Base-by-base conservation (phyloP, 192 early-diverging fungal species). In the Coemansia sp. region DNA sequence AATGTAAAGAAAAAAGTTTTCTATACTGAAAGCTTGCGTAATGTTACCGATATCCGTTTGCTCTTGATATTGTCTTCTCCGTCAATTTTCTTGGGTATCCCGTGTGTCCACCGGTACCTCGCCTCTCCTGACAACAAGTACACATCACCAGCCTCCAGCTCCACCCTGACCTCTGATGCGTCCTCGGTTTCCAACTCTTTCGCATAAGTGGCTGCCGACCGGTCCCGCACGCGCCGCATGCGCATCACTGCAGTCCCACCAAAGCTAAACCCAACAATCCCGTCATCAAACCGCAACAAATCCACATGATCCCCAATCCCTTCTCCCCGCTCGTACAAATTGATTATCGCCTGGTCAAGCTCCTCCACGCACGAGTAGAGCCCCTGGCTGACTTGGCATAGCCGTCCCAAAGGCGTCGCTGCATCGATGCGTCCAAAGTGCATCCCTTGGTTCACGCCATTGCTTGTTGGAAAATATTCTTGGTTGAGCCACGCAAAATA, bases 301-400 rank as follows among this genome's bases (percentile, higher is more conserved):
- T 86, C 85, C 4, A 83, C 60, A 40, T 86, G 85, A 32, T 76
- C 69, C 27, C 57, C 64, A 19, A 86, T 81, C 0, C 85, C 85
- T 41, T 83, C 70, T n/a, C 80, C 82, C 7, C 68, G 41, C 22
- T 58, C 56, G 56, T 86, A 86, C 35, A 74, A 54, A 56, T 86
- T 86, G 44, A 82, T 62, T 11, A 86, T 83, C 19, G 71, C 65
- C 35, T 83, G 81, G 67, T 84, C 74, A 19, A 84, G 83, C 34
- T 66, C 57, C 21, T 37, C 29, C 34, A n/a, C n/a, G n/a, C n/a
- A n/a, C n/a, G n/a, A n/a, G n/a, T n/a, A n/a, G 17, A 60, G 50
- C 14, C 15, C 14, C 4, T 12, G 3, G 46, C 58, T 58, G 41
- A 63, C 37, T 1, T 62, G 21, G 4, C 53, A 26, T 0, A 70